Evolutionary conservation across 768 basidiomycete species (phyloP).

Genomic region (Tricholoma hemisulphureum): DNA sequence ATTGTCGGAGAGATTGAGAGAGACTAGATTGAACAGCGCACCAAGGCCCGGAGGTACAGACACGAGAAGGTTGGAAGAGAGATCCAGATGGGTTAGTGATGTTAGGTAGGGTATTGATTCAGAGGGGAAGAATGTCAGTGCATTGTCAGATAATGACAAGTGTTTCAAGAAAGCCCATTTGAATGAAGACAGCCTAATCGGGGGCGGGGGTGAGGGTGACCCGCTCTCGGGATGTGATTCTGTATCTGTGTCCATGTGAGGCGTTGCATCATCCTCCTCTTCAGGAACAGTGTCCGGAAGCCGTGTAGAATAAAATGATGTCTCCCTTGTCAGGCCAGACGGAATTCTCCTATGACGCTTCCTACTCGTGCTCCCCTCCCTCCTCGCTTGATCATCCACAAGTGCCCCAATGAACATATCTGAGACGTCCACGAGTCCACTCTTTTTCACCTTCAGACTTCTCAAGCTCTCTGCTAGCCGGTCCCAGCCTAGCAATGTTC

Average conservation of each 20-base stretch:
- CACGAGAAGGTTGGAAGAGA: constrained; percentile 88
- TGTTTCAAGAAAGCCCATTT: constrained; percentile 79
- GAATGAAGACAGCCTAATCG: constrained; percentile 47
- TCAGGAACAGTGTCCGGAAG: constrained; percentile 61
- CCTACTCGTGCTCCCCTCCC: constrained; percentile 52
- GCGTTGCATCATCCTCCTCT: constrained; percentile 20
- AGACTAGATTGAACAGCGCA: constrained; percentile 72
- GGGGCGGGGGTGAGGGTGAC: constrained; percentile 28
- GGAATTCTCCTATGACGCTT: constrained; percentile 47
- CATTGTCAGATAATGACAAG: constrained; percentile 77
- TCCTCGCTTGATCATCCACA: constrained; percentile 69
- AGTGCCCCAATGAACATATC: constrained; percentile 78
- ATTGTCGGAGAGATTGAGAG: constrained; percentile 95
- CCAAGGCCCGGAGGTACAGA: constrained; percentile 81
- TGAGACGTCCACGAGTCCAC: constrained; percentile 78
- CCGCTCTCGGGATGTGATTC: constrained; percentile 15
- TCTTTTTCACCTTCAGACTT: constrained; percentile 73
- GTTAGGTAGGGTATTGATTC: constrained; percentile 65
- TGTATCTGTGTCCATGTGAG: constrained; percentile 8
- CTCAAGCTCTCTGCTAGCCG: constrained; percentile 64
- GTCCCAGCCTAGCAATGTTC: constrained; percentile 83
- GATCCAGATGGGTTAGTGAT: constrained; percentile 78
- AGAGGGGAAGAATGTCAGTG: constrained; percentile 75
- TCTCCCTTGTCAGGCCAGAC: constrained; percentile 35
- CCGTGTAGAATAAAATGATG: constrained; percentile 48